Evolutionary conservation across 2,329 filamentous ascomycete species (phyloP).

Genomic region (Sporothrix humicola): DNA sequence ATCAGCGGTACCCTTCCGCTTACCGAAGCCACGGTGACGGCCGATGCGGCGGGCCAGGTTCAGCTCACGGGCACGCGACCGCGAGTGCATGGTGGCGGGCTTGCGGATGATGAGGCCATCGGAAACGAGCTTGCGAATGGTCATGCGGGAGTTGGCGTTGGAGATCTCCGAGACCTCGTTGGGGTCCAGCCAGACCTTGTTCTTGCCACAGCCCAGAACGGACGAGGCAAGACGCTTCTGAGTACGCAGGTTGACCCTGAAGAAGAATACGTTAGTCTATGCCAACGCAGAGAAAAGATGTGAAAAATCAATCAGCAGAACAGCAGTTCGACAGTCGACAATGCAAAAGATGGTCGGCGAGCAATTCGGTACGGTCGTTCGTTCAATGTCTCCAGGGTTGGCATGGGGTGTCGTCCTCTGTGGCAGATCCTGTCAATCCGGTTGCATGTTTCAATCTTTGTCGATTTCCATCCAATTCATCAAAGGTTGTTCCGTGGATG

Average conservation of each 20-base stretch:
- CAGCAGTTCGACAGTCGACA: conserved; percentile 1
- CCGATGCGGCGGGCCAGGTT: conserved; percentile 93
- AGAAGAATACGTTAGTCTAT: conserved; percentile 37
- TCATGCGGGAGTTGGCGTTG: conserved; percentile 99
- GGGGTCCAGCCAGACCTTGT: conserved; percentile 99
- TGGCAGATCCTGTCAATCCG: background rate
- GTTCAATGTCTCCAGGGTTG: too few species aligned
- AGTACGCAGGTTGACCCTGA: conserved; percentile 98
- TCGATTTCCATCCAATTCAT: background rate
- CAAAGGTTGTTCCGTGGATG: background rate
- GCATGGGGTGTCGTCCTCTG: too few species aligned
- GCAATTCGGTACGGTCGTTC: background rate
- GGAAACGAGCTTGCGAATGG: conserved; percentile 98
- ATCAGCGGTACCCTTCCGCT: conserved; percentile 99
- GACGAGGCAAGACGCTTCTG: conserved; percentile 99
- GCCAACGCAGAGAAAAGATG: too few species aligned
- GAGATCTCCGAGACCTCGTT: conserved; percentile 99
- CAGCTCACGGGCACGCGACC: conserved; percentile 92
- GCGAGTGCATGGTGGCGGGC: conserved; percentile 99
- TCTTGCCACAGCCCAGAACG: conserved; percentile 98
- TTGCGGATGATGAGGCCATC: conserved; percentile 99
- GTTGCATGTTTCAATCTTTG: background rate
- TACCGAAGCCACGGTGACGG: conserved; percentile 99
- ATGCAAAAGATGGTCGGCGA: conserved; percentile 16
- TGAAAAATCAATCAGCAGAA: background rate